These are phyloP conservation scores for Cyberlindnera subsufficiens DNA, from an alignment of 805 yeast species.

Conservation along the genomic window DNA sequence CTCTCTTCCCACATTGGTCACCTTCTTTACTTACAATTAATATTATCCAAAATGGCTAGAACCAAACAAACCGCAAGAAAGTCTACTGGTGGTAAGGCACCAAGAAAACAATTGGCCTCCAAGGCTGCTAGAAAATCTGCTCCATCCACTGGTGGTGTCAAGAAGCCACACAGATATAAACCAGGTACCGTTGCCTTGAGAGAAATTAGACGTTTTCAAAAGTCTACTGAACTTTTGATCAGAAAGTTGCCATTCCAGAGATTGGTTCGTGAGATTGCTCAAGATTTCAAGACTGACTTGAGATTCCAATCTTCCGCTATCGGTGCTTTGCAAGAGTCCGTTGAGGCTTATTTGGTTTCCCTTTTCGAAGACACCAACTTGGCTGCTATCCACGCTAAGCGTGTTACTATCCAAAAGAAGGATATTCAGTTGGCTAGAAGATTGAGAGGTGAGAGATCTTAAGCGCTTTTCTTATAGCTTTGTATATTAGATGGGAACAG, in stretches of 20 bases:
- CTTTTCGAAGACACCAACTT: conserved; percentile 96
- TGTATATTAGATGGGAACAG: conserved; percentile 22
- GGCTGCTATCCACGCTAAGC: conserved; percentile 98
- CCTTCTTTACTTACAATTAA: not conserved
- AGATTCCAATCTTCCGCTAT: conserved; percentile 97
- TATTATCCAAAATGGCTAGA: conserved; percentile 64
- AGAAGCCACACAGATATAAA: conserved; percentile 94
- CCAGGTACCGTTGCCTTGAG: conserved; percentile 96
- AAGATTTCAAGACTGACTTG: conserved; percentile 87
- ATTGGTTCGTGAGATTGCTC: conserved; percentile 93
- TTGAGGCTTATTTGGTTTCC: conserved; percentile 95
- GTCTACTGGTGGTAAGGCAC: conserved; percentile 94
- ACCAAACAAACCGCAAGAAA: conserved; percentile 93
- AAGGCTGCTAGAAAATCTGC: conserved; percentile 93
- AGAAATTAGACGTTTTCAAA: conserved; percentile 97
- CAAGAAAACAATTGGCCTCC: conserved; percentile 90
- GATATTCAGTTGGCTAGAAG: conserved; percentile 98
- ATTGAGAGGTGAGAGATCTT: conserved; percentile 94
- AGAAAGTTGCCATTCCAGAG: conserved; percentile 97
- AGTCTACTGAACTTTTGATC: conserved; percentile 89
- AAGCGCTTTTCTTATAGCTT: conserved; percentile 21
- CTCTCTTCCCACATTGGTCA: not conserved
- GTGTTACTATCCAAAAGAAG: conserved; percentile 98
- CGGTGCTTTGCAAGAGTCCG: conserved; percentile 97
- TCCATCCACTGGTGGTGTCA: conserved; percentile 89